A percentile compares a stretch with the other conserved stretches of the same genome.
These are phyloP conservation scores for Cnidoscolus chayamansa DNA, from an alignment of 441 rosid genomes.

Conservation along the genomic window DNA sequence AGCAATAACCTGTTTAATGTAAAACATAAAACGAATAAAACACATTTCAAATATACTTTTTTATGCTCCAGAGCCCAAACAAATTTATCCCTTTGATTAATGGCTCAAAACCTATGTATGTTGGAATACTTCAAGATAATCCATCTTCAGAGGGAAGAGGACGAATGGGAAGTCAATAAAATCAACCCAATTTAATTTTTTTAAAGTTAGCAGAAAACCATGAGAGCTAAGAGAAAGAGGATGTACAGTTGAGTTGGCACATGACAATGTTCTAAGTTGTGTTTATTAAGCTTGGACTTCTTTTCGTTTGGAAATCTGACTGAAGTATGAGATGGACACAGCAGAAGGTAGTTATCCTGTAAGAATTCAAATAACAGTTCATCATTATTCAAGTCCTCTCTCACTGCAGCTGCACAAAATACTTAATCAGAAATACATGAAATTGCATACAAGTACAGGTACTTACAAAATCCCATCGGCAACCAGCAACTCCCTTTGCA, in stretches of 20 bases:
- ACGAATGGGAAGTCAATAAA: not conserved
- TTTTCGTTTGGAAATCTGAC: slow-evolving; percentile 70
- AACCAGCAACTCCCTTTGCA: slow-evolving; percentile 52
- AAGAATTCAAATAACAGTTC: slow-evolving; percentile 16
- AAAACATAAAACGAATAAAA: not conserved
- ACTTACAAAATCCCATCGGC: slow-evolving; percentile 83
- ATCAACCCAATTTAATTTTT: slow-evolving; percentile 1
- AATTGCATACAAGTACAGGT: not conserved
- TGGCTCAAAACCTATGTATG: not conserved
- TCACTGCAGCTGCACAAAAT: not conserved
- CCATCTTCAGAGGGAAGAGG: not conserved
- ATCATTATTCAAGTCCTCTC: slow-evolving; percentile 1
- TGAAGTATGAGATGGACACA: slow-evolving; percentile 72
- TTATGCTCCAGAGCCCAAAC: not conserved
- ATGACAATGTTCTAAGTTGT: slow-evolving; percentile 15
- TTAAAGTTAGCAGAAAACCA: not conserved
- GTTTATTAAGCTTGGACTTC: slow-evolving; percentile 36
- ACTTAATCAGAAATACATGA: not conserved
- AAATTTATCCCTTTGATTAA: not conserved
- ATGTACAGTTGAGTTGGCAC: slow-evolving; percentile 40
- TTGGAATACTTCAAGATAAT: not conserved
- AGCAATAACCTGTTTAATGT: not conserved
- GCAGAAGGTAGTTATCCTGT: slow-evolving; percentile 65
- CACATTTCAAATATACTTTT: not conserved
- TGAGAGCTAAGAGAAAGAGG: slow-evolving; percentile 9